Percentiles rank a stretch among this genome's conserved stretches.
These are phyloP conservation scores for Aspergillus unguis DNA, from an alignment of 2,329 filamentous ascomycete genomes.

Conservation along the genomic window DNA sequence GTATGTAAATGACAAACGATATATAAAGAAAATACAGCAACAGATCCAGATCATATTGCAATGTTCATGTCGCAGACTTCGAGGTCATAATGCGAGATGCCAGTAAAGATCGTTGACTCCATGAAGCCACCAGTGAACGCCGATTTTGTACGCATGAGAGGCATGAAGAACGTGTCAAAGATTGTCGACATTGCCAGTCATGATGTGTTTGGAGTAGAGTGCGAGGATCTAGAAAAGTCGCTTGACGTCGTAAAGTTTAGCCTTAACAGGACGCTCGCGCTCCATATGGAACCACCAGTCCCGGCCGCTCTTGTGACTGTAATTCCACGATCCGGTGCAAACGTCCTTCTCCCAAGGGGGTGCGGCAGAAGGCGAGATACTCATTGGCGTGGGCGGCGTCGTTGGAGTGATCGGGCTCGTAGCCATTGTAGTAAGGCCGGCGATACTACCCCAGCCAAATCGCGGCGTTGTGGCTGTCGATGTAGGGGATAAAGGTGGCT, in stretches of 20 bases:
- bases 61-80: not conserved
- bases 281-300: slow-evolving; percentile 48
- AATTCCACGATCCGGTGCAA: slow-evolving; percentile 46
- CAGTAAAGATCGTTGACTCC: not conserved
- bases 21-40: not conserved
- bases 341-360: slow-evolving; percentile 42
- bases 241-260: slow-evolving; percentile 32
- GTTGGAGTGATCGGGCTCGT: slow-evolving; percentile 30
- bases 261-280: slow-evolving; percentile 36
- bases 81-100: not conserved
- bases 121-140: slow-evolving; percentile 3
- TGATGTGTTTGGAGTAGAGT: not conserved
- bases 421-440: slow-evolving; percentile 30
- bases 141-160: not conserved
- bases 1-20: not conserved
- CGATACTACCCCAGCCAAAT: slow-evolving; percentile 36
- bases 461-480: slow-evolving; percentile 29
- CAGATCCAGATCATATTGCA: slow-evolving; percentile 3
- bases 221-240: slow-evolving; percentile 32
- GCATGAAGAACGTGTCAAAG: not conserved
- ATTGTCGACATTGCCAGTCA: not conserved
- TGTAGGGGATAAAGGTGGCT: slow-evolving; percentile 28
- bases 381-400: slow-evolving; percentile 32
- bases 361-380: slow-evolving; percentile 23
- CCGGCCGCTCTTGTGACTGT: slow-evolving; percentile 36